Evolutionary conservation across 345 rosid genomes (phyloP).

Genomic region (Ceriops zippeliana): DNA sequence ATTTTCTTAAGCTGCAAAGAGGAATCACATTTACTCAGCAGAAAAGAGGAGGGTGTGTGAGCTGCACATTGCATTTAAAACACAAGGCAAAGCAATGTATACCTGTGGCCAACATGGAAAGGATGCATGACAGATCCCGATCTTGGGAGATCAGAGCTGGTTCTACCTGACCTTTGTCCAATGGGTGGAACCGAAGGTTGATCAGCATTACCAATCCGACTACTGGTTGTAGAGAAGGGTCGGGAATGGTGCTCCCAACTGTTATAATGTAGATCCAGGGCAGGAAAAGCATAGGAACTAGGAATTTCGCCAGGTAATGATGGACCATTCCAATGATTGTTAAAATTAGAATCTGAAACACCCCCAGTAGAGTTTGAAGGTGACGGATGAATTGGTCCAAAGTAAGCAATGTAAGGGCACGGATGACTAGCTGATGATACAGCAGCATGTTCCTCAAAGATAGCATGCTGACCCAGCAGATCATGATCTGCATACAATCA

Average conservation of each 20-base stretch:
- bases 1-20: no score
- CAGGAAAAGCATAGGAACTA: slow-evolving; percentile 63
- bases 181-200: slow-evolving; percentile 57
- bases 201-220: slow-evolving; percentile 51
- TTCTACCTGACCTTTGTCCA: slow-evolving; percentile 57
- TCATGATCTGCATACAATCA: slow-evolving; percentile 28
- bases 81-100: slow-evolving; percentile 11
- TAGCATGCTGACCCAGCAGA: slow-evolving; percentile 58
- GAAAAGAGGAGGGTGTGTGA: not conserved
- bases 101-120: slow-evolving; percentile 77
- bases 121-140: slow-evolving; percentile 75
- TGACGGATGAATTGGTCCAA: slow-evolving; percentile 81
- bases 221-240: slow-evolving; percentile 54
- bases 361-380: slow-evolving; percentile 60
- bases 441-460: slow-evolving; percentile 67
- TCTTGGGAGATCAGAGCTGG: slow-evolving; percentile 59
- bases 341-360: slow-evolving; percentile 65
- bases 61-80: not conserved
- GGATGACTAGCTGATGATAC: slow-evolving; percentile 71
- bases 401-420: slow-evolving; percentile 86
- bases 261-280: slow-evolving; percentile 70
- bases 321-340: slow-evolving; percentile 72
- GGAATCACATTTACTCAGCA: no score
- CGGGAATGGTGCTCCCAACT: slow-evolving; percentile 67
- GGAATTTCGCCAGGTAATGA: slow-evolving; percentile 67